Evolutionary conservation across 495 filamentous ascomycete genomes (phyloP).

Genomic region (Wilcoxina mikolae): DNA sequence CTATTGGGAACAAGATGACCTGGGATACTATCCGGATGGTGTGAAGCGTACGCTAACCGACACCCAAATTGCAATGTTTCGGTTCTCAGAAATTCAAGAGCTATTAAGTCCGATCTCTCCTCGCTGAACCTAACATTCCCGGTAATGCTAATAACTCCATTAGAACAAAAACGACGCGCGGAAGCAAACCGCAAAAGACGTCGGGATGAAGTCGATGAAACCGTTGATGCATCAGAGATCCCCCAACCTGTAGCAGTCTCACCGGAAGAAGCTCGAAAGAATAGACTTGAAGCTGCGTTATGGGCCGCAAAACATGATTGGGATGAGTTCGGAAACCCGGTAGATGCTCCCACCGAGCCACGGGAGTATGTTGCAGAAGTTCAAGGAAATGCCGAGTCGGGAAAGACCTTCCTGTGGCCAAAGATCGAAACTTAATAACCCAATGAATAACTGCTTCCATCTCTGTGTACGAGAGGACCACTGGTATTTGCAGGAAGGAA

Average conservation of each 20-base stretch:
- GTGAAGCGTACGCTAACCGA: constrained; percentile 84
- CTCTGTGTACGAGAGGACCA: no score
- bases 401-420: constrained; percentile 26
- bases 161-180: constrained; percentile 8
- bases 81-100: constrained; percentile 71
- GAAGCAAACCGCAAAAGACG: constrained; percentile 9
- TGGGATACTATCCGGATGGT: constrained; percentile 83
- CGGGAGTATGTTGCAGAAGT: constrained; percentile 9
- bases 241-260: not conserved
- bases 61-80: constrained; percentile 77
- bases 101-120: constrained; percentile 35
- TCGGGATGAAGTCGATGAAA: constrained; percentile 1
- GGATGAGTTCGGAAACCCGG: constrained; percentile 18
- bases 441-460: no score
- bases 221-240: constrained; percentile 5
- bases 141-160: not conserved
- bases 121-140: not conserved
- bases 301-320: constrained; percentile 20
- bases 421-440: constrained; percentile 21
- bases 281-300: constrained; percentile 22
- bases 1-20: constrained; percentile 48
- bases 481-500: no score
- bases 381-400: constrained; percentile 10
- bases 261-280: constrained; percentile 11
- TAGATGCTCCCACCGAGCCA: constrained; percentile 5